These are phyloP conservation scores for Erucastrum elatum DNA, from an alignment of 345 rosid species.

Conservation along the genomic window DNA sequence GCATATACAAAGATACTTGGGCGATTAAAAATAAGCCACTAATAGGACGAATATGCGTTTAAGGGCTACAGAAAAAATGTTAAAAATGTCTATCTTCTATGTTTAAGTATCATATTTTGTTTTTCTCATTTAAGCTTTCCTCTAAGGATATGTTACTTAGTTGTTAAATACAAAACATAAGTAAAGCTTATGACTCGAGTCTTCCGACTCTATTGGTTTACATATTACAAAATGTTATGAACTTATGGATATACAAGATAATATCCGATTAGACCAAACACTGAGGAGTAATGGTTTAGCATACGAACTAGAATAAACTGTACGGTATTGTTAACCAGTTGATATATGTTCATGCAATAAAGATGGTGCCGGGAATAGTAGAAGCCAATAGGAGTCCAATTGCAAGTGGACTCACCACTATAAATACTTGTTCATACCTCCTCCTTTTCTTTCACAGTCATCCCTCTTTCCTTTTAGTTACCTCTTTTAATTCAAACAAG, in stretches of 20 bases:
- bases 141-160: not conserved
- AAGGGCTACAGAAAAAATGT: not conserved
- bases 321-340: not conserved
- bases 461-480: slow-evolving; percentile 1
- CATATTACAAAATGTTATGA: not conserved
- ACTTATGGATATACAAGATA: slow-evolving; percentile 23
- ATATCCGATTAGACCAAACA: slow-evolving; percentile 3
- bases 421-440: slow-evolving; percentile 30
- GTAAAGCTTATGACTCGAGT: not conserved
- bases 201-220: not conserved
- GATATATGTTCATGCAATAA: slow-evolving; percentile 16
- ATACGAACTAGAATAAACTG: not conserved
- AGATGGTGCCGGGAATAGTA: slow-evolving; percentile 1
- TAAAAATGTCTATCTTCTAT: slow-evolving; percentile 16
- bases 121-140: not conserved
- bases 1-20: not conserved
- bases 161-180: slow-evolving; percentile 1
- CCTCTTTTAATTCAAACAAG: not conserved
- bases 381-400: slow-evolving; percentile 32
- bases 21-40: not conserved
- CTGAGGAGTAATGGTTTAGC: not conserved
- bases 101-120: slow-evolving; percentile 10
- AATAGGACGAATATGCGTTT: slow-evolving; percentile 29
- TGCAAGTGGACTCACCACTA: slow-evolving; percentile 30
- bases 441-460: slow-evolving; percentile 34